Evolutionary conservation across 345 rosid species (phyloP), one percentile per base, ranked within the genome.

Genomic region (Eutrema yunnanense): DNA sequence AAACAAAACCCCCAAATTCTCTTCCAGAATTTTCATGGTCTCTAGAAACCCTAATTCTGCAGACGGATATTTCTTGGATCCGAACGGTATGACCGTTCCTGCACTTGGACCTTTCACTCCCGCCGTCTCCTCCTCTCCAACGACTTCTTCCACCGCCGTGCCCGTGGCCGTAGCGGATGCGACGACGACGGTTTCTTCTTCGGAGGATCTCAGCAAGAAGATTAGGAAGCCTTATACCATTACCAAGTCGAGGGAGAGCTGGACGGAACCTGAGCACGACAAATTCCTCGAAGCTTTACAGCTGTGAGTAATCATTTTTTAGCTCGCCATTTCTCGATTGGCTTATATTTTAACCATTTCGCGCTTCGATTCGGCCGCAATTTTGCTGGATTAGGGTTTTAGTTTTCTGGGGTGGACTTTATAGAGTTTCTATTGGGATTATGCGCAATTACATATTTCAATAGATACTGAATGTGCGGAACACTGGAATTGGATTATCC

Each of bases 221-320:
- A 79, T 87, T 80, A 81, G 95, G 66, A 91, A 91, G 79, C 92
- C 97, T 54, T 91, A 91, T 78, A 91, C 91, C 44, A 87, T 91
- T 73, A 82, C 91, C 76, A 91, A 91, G 85, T 91, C 92, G 2
- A 84, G 97, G 50, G 92, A 91, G 87, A 91, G 90, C 87, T 91
- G 97, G 97, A 91, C 96, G 9, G 97, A 91, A 19, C 97, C 97
- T n/a, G 97, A 91, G 74, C 97, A 91, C 79, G 97, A 91, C 77
- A 91, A 91, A 76, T 91, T 91, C 70, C 91, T 91, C 30, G 97
- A 88, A 81, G 97, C 97, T 69, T 91, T 91, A 33, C 97, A 91
- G 80, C 86, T 91, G 97, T 91, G 84, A 87, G 76, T 74, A n/a
- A 1, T 10, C 34, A 36, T 16, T 4, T 52, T 61, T 32, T 5